Evolutionary conservation across 352 stramenopile genomes (phyloP).

Genomic region (Pythium inflatum): DNA sequence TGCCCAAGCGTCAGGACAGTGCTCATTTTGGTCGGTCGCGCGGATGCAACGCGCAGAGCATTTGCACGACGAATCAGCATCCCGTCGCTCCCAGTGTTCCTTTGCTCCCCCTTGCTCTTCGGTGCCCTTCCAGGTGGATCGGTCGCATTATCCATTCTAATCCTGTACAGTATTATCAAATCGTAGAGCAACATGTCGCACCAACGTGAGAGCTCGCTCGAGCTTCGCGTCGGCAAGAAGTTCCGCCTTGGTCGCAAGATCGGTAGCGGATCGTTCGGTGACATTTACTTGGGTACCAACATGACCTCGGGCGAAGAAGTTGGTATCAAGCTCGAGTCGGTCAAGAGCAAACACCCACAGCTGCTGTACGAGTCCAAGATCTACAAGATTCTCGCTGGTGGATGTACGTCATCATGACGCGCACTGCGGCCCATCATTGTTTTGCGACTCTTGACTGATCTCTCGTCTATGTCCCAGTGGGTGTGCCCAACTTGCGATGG

Average conservation of each 20-base stretch:
- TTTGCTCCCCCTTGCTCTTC: background rate
- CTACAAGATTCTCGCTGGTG: constrained; percentile 99
- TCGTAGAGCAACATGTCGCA: constrained; percentile 55
- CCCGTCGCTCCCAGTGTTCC: too few relatives aligned
- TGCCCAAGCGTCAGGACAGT: too few relatives aligned
- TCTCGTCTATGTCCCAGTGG: constrained; percentile 82
- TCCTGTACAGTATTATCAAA: background rate
- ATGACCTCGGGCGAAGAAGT: constrained; percentile 99
- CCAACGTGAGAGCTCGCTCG: constrained; percentile 82
- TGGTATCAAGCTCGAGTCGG: constrained; percentile 99
- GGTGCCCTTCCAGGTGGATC: too few relatives aligned
- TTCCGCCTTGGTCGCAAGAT: constrained; percentile 99
- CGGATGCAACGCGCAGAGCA: too few relatives aligned
- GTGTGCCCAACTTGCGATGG: constrained; percentile 98
- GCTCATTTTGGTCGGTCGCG: too few relatives aligned
- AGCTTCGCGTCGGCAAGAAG: constrained; percentile 99
- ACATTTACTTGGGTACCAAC: constrained; percentile 99
- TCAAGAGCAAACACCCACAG: constrained; percentile 98
- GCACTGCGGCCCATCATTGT: background rate
- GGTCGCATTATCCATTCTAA: background rate
- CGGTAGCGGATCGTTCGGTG: constrained; percentile 98
- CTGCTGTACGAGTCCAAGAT: constrained; percentile 99
- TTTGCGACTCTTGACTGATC: background rate
- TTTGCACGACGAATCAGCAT: too few relatives aligned
- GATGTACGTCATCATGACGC: constrained; percentile 73